A percentile compares a stretch with the other conserved stretches of the same genome.
phyloP scores from a whole-genome alignment of 345 rosid species.

The Eucalyptus curtisii region DNA sequence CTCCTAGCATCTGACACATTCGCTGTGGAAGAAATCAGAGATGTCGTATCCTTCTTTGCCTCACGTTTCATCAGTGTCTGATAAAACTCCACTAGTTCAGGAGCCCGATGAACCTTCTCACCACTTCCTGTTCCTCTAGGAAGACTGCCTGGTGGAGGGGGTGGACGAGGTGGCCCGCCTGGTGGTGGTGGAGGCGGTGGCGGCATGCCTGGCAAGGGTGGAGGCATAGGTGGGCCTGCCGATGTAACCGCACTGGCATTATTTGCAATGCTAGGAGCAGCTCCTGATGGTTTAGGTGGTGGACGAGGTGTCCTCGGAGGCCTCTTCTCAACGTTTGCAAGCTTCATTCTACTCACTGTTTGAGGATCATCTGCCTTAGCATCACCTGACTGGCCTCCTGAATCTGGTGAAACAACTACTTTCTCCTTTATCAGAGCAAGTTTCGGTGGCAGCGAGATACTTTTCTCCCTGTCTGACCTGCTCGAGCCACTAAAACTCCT shows the following conservation, averaged over 20 bases:
- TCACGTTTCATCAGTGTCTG: conserved; percentile 96
- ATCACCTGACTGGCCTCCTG: conserved; percentile 41
- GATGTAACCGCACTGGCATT: conserved; percentile 11
- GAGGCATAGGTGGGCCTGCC: conserved; percentile 59
- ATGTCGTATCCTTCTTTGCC: conserved; percentile 71
- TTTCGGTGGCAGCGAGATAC: conserved; percentile 45
- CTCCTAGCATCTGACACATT: conserved; percentile 68
- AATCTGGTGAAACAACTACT: conserved; percentile 11
- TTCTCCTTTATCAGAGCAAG: conserved; percentile 80
- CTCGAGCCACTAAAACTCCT: neutral
- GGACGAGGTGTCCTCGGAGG: conserved; percentile 76
- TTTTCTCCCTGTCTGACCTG: neutral
- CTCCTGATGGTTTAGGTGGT: conserved; percentile 64
- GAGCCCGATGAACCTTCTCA: conserved; percentile 86
- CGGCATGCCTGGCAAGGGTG: conserved; percentile 20
- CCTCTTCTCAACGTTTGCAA: conserved; percentile 73
- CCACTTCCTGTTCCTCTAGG: conserved; percentile 66
- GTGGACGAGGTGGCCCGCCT: conserved; percentile 67
- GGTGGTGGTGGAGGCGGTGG: conserved; percentile 40
- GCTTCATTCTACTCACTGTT: conserved; percentile 51
- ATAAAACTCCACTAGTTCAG: conserved; percentile 92
- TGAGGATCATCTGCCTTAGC: conserved; percentile 43
- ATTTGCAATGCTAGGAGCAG: conserved; percentile 15
- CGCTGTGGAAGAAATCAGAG: conserved; percentile 55
- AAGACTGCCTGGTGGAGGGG: conserved; percentile 86